These are phyloP conservation scores for Lodderomyces metapsilosis DNA, from an alignment of 1,139 yeast species.

Conservation along the genomic window DNA sequence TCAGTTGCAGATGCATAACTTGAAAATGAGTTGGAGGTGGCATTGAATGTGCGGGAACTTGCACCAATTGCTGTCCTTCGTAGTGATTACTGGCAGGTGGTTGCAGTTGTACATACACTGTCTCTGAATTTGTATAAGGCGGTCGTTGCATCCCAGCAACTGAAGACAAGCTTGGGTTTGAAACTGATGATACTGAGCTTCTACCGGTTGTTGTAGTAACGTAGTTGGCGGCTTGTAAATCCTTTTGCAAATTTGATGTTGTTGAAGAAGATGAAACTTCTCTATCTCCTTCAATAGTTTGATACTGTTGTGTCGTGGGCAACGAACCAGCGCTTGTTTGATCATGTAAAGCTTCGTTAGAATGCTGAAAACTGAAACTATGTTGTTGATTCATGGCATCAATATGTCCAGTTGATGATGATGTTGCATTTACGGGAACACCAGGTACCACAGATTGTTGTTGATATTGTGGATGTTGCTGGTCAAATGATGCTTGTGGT, in stretches of 20 bases:
- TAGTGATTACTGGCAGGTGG: not conserved
- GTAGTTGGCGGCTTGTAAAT: not conserved
- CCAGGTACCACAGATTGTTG: not conserved
- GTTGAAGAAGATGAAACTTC: not conserved
- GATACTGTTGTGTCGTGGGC: not conserved
- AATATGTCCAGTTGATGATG: not conserved
- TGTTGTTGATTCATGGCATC: too few species aligned
- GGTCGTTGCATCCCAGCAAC: not conserved
- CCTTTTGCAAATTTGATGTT: too few species aligned
- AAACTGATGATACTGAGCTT: not conserved
- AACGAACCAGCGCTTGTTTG: not conserved
- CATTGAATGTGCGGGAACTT: not conserved
- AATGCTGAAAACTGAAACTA: too few species aligned
- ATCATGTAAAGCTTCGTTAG: not conserved
- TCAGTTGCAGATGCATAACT: not conserved
- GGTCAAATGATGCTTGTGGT: not conserved
- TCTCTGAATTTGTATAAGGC: not conserved
- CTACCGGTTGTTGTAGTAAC: not conserved
- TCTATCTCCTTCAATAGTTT: not conserved
- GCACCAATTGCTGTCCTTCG: not conserved
- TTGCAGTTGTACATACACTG: not conserved
- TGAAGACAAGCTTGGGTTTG: not conserved
- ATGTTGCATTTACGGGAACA: not conserved
- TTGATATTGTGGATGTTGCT: constrained; percentile 3
- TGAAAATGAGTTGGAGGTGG: not conserved